Percentiles rank a stretch among this genome's conserved stretches.
phyloP scores from a whole-genome alignment of 805 yeast species.

The Schwanniomyces pseudopolymorphus region DNA sequence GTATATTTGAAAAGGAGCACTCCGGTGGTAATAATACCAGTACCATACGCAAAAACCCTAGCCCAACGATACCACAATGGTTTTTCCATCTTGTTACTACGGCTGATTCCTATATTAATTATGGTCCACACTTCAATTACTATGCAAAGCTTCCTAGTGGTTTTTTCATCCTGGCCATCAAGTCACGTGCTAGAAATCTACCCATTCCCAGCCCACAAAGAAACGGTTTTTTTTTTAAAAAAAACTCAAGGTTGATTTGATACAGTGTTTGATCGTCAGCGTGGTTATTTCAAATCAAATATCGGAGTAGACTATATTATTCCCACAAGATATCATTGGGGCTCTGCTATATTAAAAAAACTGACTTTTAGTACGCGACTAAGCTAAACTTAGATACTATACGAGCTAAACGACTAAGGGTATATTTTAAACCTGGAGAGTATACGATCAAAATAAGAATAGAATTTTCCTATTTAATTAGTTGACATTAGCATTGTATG shows the following conservation, averaged over 20 bases:
- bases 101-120: neutral
- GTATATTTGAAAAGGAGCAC: conserved; percentile 66
- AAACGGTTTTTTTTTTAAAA: neutral
- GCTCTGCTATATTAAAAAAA: neutral
- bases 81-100: conserved; percentile 16
- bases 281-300: no score
- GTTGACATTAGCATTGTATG: neutral
- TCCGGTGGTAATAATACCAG: conserved; percentile 73
- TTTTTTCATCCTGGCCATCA: no score
- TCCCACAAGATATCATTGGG: neutral
- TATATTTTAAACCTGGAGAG: conserved; percentile 1
- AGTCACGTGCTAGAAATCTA: neutral
- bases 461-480: neutral
- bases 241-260: neutral
- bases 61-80: conserved; percentile 62
- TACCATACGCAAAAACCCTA: conserved; percentile 57
- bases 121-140: neutral
- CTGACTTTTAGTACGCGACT: neutral
- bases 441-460: neutral
- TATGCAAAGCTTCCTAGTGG: neutral
- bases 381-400: neutral
- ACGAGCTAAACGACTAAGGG: conserved; percentile 10
- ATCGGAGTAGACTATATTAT: neutral
- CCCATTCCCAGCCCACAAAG: neutral
- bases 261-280: no score